Percentiles rank a stretch among this genome's conserved stretches.
phyloP scores from a whole-genome alignment of 352 stramenopile genomes.

The Pythium chondricola region DNA sequence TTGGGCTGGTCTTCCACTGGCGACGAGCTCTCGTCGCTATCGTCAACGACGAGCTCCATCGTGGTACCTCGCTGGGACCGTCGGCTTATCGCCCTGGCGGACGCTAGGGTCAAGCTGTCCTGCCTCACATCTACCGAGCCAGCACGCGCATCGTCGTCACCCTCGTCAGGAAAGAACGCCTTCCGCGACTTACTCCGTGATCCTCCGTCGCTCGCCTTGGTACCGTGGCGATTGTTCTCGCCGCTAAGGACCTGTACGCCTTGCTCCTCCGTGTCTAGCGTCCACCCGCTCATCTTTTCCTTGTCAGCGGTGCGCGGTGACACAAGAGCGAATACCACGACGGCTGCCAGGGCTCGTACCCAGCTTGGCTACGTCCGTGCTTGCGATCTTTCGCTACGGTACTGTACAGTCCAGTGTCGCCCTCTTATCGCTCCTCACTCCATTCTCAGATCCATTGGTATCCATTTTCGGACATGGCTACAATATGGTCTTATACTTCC shows the following conservation, averaged over 20 bases:
- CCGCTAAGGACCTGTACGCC: background rate
- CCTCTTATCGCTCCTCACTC: background rate
- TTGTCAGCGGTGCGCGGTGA: background rate
- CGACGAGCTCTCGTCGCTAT: conserved; percentile 19
- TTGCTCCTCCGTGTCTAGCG: conserved; percentile 6
- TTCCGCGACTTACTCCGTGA: conserved; percentile 13
- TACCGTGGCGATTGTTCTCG: background rate
- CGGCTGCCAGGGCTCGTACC: too few species aligned
- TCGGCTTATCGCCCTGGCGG: conserved; percentile 4
- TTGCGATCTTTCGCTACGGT: too few species aligned
- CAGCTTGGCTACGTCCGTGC: too few species aligned
- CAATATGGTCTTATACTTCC: conserved; percentile 7
- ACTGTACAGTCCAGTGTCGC: background rate
- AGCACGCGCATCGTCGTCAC: background rate
- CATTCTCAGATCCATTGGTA: background rate
- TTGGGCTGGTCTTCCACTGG: too few species aligned
- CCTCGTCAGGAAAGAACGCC: conserved; percentile 25
- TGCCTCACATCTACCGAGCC: background rate
- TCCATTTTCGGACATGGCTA: conserved; percentile 14
- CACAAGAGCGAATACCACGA: too few species aligned
- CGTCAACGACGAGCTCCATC: conserved; percentile 22
- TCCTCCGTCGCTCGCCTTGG: background rate
- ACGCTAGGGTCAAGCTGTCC: conserved; percentile 5
- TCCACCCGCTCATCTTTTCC: conserved; percentile 10
- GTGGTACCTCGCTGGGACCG: conserved; percentile 14